Conservation (phyloP, 176 grass and related monocot species). For the Aegilops umbellulata region DNA sequence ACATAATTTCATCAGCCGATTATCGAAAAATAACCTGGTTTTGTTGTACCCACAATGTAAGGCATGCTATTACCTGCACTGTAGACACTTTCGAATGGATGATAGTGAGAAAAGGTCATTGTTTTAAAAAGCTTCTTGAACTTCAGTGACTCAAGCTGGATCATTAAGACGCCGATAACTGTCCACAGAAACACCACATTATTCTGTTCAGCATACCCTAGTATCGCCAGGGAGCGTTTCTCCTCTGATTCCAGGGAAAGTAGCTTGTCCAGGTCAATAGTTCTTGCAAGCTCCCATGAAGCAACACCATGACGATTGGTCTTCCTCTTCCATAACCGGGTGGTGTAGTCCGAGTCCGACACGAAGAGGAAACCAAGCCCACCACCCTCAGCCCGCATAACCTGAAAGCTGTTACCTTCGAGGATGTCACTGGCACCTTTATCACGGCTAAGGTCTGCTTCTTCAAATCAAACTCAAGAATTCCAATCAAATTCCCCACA, state of each 20-base stretch:
- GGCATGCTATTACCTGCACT: not conserved
- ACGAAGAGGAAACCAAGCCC: not conserved
- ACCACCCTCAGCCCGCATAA: not conserved
- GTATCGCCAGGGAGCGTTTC: not conserved
- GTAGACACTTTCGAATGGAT: not conserved
- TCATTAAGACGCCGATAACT: not conserved
- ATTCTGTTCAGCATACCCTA: not conserved
- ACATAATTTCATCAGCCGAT: not conserved
- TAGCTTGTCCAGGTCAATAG: not conserved
- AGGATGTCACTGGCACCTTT: not conserved
- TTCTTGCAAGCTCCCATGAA: not conserved
- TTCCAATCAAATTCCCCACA: not conserved
- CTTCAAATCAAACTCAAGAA: not conserved
- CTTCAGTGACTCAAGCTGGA: not conserved
- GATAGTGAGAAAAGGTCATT: not conserved
- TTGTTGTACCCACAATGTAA: not conserved
- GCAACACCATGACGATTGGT: not conserved
- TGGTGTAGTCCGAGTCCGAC: not conserved
- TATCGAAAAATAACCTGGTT: not conserved
- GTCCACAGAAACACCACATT: not conserved
- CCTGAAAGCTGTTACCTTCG: not conserved
- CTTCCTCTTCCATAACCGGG: not conserved
- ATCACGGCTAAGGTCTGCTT: not conserved
- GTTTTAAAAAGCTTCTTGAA: not conserved
- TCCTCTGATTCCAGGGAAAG: not conserved